Evolutionary conservation across 805 yeast genomes (phyloP).

Genomic region (Myxozyma geophila): DNA sequence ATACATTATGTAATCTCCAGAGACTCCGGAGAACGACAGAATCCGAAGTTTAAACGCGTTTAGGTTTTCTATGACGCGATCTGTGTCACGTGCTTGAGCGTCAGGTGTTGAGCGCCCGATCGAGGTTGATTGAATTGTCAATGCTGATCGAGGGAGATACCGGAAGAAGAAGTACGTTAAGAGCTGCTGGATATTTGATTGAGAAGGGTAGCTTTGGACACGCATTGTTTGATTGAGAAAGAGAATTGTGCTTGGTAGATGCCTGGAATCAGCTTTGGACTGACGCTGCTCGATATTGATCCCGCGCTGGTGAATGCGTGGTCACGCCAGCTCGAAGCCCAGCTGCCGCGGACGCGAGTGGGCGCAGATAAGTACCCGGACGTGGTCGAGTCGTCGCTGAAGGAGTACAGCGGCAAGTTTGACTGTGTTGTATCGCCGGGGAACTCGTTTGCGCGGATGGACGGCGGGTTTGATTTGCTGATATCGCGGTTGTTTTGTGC

Average conservation of each 20-base stretch:
- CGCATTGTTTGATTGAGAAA: too few relatives aligned
- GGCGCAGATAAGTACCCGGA: neutral
- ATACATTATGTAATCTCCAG: neutral
- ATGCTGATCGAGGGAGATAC: too few relatives aligned
- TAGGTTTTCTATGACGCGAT: too few relatives aligned
- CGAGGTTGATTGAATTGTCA: neutral
- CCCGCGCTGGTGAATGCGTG: slow-evolving; percentile 17
- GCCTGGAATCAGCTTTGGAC: slow-evolving; percentile 11
- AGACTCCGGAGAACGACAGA: neutral
- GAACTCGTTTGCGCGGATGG: slow-evolving; percentile 36
- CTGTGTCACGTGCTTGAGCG: slow-evolving; percentile 1
- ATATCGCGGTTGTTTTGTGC: slow-evolving; percentile 21
- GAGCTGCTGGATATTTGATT: too few relatives aligned
- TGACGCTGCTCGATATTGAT: slow-evolving; percentile 25
- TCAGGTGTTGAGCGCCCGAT: neutral
- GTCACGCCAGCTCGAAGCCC: slow-evolving; percentile 10
- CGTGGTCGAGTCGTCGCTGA: slow-evolving; percentile 12
- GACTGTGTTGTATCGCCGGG: slow-evolving; percentile 38
- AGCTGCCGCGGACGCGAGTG: slow-evolving; percentile 1
- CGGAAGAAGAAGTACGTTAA: too few relatives aligned
- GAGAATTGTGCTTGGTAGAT: neutral
- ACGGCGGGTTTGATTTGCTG: slow-evolving; percentile 36
- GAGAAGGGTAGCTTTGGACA: too few relatives aligned
- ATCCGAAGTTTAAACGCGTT: neutral
- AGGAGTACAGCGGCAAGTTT: slow-evolving; percentile 1